Percentiles rank a stretch among this genome's conserved stretches.
Conservation (phyloP, 2,329 filamentous ascomycete species). For the Ceratocystiopsis sp. region DNA sequence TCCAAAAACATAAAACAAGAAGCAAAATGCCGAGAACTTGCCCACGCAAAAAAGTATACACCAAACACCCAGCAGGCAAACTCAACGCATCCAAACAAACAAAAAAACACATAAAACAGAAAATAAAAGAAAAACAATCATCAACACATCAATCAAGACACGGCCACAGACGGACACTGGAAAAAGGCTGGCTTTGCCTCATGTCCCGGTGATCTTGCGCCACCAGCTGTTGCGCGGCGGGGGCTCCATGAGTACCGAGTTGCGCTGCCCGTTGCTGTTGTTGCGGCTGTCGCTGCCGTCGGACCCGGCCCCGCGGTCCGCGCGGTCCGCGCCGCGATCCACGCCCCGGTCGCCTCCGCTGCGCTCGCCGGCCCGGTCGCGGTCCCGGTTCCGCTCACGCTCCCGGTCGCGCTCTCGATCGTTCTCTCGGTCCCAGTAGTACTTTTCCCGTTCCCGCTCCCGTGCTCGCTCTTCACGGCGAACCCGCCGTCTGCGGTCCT, state of each 20-base stretch:
- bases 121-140: not conserved
- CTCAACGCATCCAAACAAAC: not conserved
- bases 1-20: no score
- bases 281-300: constrained; percentile 18
- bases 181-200: not conserved
- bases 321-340: constrained; percentile 8
- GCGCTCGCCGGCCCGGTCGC: constrained; percentile 14
- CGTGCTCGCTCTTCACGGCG: constrained; percentile 16
- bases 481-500: constrained; percentile 13
- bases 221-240: constrained; percentile 41
- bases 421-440: constrained; percentile 1
- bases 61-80: no score
- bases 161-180: no score
- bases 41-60: no score
- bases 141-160: no score
- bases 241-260: constrained; percentile 25
- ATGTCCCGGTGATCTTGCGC: constrained; percentile 31
- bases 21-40: no score
- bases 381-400: constrained; percentile 13
- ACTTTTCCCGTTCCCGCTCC: constrained; percentile 2
- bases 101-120: not conserved
- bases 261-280: constrained; percentile 22
- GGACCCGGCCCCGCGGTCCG: constrained; percentile 9
- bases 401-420: constrained; percentile 13
- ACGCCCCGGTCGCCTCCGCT: not conserved